Percentiles rank a stretch among this genome's conserved stretches.
These are phyloP conservation scores for Globisporangium spinosum DNA, from an alignment of 352 stramenopile species.

Conservation along the genomic window DNA sequence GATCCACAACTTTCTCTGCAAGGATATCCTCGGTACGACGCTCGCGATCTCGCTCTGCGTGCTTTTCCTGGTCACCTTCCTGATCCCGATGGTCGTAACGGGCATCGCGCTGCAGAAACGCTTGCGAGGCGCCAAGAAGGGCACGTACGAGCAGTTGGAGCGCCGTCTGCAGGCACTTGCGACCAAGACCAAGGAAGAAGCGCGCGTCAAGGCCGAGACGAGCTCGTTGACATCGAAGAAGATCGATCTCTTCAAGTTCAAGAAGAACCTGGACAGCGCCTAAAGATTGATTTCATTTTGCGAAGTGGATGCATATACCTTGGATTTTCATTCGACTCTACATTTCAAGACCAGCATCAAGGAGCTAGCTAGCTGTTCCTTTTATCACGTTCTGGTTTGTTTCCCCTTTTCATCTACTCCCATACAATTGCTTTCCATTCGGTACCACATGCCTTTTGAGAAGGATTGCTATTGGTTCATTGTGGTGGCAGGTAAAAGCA, in stretches of 20 bases:
- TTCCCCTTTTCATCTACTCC: no score
- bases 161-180: constrained; percentile 64
- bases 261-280: constrained; percentile 30
- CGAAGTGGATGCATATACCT: neutral
- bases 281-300: neutral
- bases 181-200: constrained; percentile 47
- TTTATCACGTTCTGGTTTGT: neutral
- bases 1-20: constrained; percentile 68
- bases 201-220: constrained; percentile 18
- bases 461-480: no score
- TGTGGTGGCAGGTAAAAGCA: no score
- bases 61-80: constrained; percentile 71
- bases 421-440: no score
- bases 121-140: constrained; percentile 69
- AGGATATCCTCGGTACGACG: constrained; percentile 71
- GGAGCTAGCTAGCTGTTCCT: neutral
- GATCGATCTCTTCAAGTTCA: constrained; percentile 51
- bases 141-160: constrained; percentile 77
- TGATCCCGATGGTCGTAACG: constrained; percentile 69
- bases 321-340: neutral
- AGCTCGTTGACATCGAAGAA: constrained; percentile 18
- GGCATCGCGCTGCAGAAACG: constrained; percentile 76
- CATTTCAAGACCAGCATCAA: neutral
- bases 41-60: constrained; percentile 75
- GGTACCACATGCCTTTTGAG: no score